A percentile compares a stretch with the other conserved stretches of the same genome.
These are phyloP conservation scores for Daldinia concentrica DNA, from an alignment of 495 filamentous ascomycete species.

Conservation along the genomic window DNA sequence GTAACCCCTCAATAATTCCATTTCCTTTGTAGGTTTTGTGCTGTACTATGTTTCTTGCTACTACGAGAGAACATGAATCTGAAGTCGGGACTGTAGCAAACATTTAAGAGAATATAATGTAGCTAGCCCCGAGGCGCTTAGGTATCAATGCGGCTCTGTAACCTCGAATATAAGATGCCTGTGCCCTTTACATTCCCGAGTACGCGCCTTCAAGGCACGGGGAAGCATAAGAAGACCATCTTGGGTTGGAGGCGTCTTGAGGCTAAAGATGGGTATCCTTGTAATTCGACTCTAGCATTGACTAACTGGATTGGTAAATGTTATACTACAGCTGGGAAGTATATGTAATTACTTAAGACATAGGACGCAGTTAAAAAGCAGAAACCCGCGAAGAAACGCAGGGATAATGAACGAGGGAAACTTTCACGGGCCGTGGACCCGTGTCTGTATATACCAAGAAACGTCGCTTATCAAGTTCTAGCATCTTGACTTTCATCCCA, in stretches of 20 bases:
- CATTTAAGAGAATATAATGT: not conserved
- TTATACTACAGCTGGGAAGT: not conserved
- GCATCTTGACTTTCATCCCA: conserved; percentile 31
- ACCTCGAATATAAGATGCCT: not conserved
- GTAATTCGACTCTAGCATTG: not conserved
- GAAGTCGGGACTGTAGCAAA: not conserved
- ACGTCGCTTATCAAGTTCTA: not conserved
- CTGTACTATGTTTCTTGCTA: not conserved
- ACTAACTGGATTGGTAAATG: not conserved
- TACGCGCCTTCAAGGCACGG: not conserved
- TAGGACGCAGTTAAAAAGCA: not conserved
- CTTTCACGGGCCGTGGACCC: conserved; percentile 27
- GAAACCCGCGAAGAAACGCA: not conserved
- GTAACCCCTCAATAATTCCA: not conserved
- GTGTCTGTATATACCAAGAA: conserved; percentile 1
- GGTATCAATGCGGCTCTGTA: conserved; percentile 27
- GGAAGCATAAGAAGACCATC: not conserved
- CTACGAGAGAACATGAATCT: not conserved
- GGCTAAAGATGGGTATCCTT: not conserved
- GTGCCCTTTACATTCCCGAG: conserved; percentile 17
- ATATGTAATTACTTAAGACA: not conserved
- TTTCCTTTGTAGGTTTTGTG: not conserved
- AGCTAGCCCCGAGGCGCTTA: not conserved
- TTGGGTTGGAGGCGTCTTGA: not conserved
- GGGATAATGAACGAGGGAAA: not conserved